These are phyloP conservation scores for Ophiocordyceps camponoti-floridani DNA, from an alignment of 2,329 filamentous ascomycete species.

Conservation along the genomic window DNA sequence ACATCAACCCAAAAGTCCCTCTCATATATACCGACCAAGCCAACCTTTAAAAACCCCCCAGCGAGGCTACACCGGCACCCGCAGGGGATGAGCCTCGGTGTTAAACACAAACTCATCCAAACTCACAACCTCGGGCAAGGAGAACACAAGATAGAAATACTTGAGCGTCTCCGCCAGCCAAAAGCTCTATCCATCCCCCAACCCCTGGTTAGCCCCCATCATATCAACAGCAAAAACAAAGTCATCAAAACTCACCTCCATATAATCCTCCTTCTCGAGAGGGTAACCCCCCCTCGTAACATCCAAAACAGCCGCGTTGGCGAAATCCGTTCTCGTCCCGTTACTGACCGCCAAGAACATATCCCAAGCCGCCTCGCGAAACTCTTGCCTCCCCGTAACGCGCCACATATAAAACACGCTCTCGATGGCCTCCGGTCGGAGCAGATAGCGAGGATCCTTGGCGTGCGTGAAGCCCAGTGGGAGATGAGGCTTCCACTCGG, in stretches of 20 bases:
- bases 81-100: conserved; percentile 34
- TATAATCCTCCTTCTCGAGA: conserved; percentile 19
- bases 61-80: neutral
- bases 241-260: conserved; percentile 42
- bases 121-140: conserved; percentile 31
- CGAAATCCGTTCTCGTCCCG: conserved; percentile 38
- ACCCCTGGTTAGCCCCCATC: neutral
- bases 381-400: conserved; percentile 45
- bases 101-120: conserved; percentile 21
- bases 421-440: conserved; percentile 64
- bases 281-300: conserved; percentile 19
- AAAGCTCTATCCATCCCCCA: conserved; percentile 46
- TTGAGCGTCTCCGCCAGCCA: conserved; percentile 73
- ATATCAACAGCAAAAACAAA: too few relatives aligned
- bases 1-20: neutral
- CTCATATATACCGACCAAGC: too few relatives aligned
- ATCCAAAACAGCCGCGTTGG: conserved; percentile 46
- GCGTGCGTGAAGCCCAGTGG: conserved; percentile 37
- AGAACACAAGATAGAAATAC: conserved; percentile 55
- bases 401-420: conserved; percentile 65
- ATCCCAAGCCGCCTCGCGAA: conserved; percentile 50
- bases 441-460: conserved; percentile 38
- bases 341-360: conserved; percentile 49
- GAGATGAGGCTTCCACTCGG: conserved; percentile 12
- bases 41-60: neutral